Evolutionary conservation across 2,329 filamentous ascomycete genomes (phyloP).

Genomic region (Blastomyces emzantsi): DNA sequence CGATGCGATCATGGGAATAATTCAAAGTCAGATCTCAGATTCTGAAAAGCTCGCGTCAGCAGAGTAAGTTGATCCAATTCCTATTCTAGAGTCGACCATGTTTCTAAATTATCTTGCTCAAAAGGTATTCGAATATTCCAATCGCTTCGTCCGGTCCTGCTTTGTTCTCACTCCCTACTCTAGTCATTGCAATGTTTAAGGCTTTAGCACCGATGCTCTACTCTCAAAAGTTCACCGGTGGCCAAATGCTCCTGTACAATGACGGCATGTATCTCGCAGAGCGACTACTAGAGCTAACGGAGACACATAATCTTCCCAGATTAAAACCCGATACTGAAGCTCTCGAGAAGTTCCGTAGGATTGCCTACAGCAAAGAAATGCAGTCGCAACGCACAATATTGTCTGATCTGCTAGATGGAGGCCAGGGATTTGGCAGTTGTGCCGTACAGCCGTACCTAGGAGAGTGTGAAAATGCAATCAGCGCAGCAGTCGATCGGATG

Average conservation of each 20-base stretch:
- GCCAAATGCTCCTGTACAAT: slow-evolving; percentile 58
- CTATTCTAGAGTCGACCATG: slow-evolving; percentile 2
- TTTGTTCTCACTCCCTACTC: slow-evolving; percentile 38
- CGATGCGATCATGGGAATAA: slow-evolving; percentile 52
- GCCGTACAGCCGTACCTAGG: slow-evolving; percentile 50
- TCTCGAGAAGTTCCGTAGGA: slow-evolving; percentile 51
- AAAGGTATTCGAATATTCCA: slow-evolving; percentile 26
- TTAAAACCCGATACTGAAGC: slow-evolving; percentile 47
- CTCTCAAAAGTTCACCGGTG: slow-evolving; percentile 37
- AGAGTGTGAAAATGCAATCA: slow-evolving; percentile 53
- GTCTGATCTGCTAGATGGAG: slow-evolving; percentile 53
- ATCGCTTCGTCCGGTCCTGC: slow-evolving; percentile 36
- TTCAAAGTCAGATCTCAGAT: slow-evolving; percentile 36
- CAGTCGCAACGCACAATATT: slow-evolving; percentile 55
- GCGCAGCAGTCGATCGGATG: slow-evolving; percentile 49
- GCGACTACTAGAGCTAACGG: slow-evolving; percentile 42
- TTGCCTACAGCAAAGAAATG: slow-evolving; percentile 56
- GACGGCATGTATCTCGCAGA: slow-evolving; percentile 52
- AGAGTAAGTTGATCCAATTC: slow-evolving; percentile 25
- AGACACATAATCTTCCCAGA: slow-evolving; percentile 40
- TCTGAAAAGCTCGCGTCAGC: slow-evolving; percentile 31
- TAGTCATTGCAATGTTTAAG: slow-evolving; percentile 44
- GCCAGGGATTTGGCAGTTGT: slow-evolving; percentile 53
- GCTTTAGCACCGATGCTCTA: slow-evolving; percentile 42
- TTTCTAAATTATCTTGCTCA: background rate